Conservation (phyloP, 352 stramenopile species). For the Pythium phragmitis region DNA sequence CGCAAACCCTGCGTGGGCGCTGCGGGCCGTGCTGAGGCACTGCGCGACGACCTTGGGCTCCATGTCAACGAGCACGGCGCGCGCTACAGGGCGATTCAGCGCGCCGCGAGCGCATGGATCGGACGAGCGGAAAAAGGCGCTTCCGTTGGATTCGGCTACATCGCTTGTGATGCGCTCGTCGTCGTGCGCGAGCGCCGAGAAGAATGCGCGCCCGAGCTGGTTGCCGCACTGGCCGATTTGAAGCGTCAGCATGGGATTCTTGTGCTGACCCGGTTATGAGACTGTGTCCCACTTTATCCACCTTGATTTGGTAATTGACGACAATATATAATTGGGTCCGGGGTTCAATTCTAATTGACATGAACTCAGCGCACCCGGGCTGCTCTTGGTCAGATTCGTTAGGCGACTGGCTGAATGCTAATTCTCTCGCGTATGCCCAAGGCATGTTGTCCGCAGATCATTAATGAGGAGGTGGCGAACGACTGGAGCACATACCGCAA, state of each 20-base stretch:
- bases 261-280: not conserved
- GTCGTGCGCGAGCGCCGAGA: constrained; percentile 56
- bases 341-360: not conserved
- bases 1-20: not conserved
- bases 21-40: constrained; percentile 29
- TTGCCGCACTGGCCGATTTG: constrained; percentile 83
- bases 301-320: not conserved
- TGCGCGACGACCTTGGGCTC: constrained; percentile 76
- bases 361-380: no score
- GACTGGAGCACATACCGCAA: no score
- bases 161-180: not conserved
- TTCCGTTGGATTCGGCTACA: not conserved
- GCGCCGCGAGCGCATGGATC: not conserved
- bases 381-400: no score
- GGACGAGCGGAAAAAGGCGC: constrained; percentile 36
- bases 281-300: not conserved
- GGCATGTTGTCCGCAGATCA: no score
- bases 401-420: no score
- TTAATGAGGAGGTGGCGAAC: no score
- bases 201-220: constrained; percentile 61
- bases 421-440: no score
- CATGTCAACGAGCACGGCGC: constrained; percentile 81
- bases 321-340: not conserved
- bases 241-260: constrained; percentile 53
- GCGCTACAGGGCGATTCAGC: constrained; percentile 28